phyloP scores from a whole-genome alignment of 2,329 filamentous ascomycete species.

The Sarocladiaceae sp. region DNA sequence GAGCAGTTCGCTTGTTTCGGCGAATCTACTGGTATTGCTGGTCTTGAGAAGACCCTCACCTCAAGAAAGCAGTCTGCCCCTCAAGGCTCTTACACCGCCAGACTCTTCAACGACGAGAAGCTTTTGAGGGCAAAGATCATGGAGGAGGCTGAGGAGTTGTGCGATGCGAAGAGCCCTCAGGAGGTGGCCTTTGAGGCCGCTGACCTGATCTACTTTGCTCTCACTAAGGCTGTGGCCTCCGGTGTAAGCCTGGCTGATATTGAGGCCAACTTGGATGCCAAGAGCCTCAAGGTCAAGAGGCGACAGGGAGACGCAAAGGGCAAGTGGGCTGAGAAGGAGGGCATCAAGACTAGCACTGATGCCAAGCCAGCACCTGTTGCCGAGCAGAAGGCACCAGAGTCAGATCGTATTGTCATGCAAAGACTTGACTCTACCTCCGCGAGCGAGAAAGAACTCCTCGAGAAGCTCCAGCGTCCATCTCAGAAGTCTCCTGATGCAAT shows the following conservation, averaged over 20 bases:
- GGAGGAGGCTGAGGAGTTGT: conserved; percentile 95
- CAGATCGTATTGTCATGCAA: conserved; percentile 73
- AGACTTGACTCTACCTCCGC: conserved; percentile 67
- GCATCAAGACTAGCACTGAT: conserved; percentile 46
- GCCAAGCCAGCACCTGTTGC: conserved; percentile 26
- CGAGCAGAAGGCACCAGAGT: conserved; percentile 28
- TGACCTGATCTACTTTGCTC: conserved; percentile 91
- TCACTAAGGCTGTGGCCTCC: conserved; percentile 81
- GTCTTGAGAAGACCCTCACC: conserved; percentile 80
- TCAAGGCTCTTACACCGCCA: conserved; percentile 85
- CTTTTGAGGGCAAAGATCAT: conserved; percentile 93
- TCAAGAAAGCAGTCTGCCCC: conserved; percentile 80
- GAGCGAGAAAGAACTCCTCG: conserved; percentile 60
- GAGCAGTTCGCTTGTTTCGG: conserved; percentile 93
- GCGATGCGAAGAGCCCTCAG: conserved; percentile 74
- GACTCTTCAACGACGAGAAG: conserved; percentile 88
- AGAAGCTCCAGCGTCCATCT: conserved; percentile 80
- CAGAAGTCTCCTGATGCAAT: conserved; percentile 95
- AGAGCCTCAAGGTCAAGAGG: conserved; percentile 92
- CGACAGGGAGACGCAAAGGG: conserved; percentile 92
- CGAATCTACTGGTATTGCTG: conserved; percentile 72
- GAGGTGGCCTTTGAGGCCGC: conserved; percentile 93
- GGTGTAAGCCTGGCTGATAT: conserved; percentile 86
- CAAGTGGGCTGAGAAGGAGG: conserved; percentile 82
- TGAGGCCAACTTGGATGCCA: conserved; percentile 86